Evolutionary conservation across 345 rosid species (phyloP).

Genomic region (Eucalyptus marginata): DNA sequence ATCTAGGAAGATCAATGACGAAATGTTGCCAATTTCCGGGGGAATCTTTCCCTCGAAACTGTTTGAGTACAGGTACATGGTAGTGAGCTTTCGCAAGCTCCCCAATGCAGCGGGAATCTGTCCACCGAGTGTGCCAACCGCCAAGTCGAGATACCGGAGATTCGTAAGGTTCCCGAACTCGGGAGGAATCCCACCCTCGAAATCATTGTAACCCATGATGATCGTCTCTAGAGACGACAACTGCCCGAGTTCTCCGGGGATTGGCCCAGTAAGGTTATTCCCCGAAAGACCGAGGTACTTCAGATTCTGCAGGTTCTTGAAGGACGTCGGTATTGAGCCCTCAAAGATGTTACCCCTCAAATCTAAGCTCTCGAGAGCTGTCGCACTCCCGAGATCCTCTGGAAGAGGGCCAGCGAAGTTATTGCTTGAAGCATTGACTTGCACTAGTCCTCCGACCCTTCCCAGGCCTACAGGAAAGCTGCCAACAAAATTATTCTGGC

Average conservation of each 20-base stretch:
- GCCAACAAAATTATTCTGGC: slow-evolving; percentile 67
- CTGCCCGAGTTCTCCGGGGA: slow-evolving; percentile 49
- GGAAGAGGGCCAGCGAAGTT: slow-evolving; percentile 74
- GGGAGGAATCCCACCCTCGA: slow-evolving; percentile 50
- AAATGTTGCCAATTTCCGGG: slow-evolving; percentile 40
- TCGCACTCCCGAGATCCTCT: slow-evolving; percentile 73
- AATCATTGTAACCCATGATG: slow-evolving; percentile 62
- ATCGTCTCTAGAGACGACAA: slow-evolving; percentile 50
- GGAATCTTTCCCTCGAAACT: slow-evolving; percentile 50
- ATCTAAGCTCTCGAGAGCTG: slow-evolving; percentile 52
- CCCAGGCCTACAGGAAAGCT: slow-evolving; percentile 76
- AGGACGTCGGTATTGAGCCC: slow-evolving; percentile 44
- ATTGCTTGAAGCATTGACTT: slow-evolving; percentile 78
- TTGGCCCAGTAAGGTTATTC: slow-evolving; percentile 49
- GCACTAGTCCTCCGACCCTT: slow-evolving; percentile 40
- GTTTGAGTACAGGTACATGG: slow-evolving; percentile 56
- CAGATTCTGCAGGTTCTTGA: slow-evolving; percentile 42
- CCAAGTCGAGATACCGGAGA: slow-evolving; percentile 63
- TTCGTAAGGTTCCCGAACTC: slow-evolving; percentile 59
- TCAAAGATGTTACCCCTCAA: slow-evolving; percentile 70
- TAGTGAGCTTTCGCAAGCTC: slow-evolving; percentile 40
- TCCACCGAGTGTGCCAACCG: slow-evolving; percentile 56
- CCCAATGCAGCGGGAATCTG: slow-evolving; percentile 54
- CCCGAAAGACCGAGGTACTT: slow-evolving; percentile 75
- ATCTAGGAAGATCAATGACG: slow-evolving; percentile 51